Percentiles rank a stretch among this genome's conserved stretches.
phyloP scores from a whole-genome alignment of 768 basidiomycete species.

The Termitomyces sp. region DNA sequence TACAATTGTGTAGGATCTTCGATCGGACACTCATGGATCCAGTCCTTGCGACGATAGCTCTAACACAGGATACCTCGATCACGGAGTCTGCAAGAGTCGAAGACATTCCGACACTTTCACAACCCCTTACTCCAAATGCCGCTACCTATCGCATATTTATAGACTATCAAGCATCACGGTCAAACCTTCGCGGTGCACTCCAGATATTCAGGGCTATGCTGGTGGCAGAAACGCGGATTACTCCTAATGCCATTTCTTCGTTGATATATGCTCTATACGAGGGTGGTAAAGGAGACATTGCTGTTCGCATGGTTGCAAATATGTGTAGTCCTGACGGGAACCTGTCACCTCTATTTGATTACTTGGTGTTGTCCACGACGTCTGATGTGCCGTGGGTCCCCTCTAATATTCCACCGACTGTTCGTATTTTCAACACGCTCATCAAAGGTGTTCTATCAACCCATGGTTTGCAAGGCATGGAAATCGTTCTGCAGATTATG shows the following conservation, averaged over 20 bases:
- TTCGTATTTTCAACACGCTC: slow-evolving; percentile 57
- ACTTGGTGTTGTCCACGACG: slow-evolving; percentile 14
- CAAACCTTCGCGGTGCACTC: slow-evolving; percentile 40
- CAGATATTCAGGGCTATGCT: slow-evolving; percentile 44
- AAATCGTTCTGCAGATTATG: slow-evolving; percentile 52
- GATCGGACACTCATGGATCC: slow-evolving; percentile 19
- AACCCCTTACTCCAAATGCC: slow-evolving; percentile 39
- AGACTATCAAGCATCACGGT: slow-evolving; percentile 41
- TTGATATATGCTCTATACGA: slow-evolving; percentile 54
- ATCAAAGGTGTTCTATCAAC: slow-evolving; percentile 43
- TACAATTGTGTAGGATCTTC: slow-evolving; percentile 47
- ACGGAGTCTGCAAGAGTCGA: neutral
- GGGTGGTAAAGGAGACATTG: slow-evolving; percentile 39
- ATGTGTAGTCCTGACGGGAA: slow-evolving; percentile 32
- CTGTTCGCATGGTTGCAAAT: slow-evolving; percentile 44
- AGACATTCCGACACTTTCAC: slow-evolving; percentile 4
- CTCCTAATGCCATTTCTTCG: slow-evolving; percentile 42
- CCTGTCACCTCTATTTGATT: slow-evolving; percentile 22
- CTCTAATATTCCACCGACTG: slow-evolving; percentile 29
- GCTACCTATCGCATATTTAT: slow-evolving; percentile 62
- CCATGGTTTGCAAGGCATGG: slow-evolving; percentile 45
- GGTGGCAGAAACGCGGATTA: slow-evolving; percentile 34
- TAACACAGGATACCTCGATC: neutral
- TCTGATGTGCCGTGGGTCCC: slow-evolving; percentile 23
- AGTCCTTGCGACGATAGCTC: slow-evolving; percentile 16